Evolutionary conservation across 2,329 filamentous ascomycete genomes (phyloP).

Genomic region (Penicillium psychrosexuale): DNA sequence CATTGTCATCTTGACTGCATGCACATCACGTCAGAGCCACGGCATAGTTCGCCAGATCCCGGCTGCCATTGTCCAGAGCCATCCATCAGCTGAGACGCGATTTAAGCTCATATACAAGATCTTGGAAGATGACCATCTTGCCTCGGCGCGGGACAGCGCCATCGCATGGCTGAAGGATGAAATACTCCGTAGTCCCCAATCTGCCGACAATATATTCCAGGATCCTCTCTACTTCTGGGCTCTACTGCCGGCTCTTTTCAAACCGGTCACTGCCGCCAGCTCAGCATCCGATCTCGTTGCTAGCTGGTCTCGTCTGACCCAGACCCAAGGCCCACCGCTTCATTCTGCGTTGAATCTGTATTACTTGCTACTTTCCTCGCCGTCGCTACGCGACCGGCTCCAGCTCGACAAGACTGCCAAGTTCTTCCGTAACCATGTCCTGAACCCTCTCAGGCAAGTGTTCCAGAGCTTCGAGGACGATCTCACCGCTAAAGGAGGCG

Average conservation of each 20-base stretch:
- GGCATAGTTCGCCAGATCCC: slow-evolving; percentile 39
- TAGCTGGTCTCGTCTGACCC: slow-evolving; percentile 50
- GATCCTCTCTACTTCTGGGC: slow-evolving; percentile 37
- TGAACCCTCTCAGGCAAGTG: slow-evolving; percentile 32
- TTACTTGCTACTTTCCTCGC: slow-evolving; percentile 53
- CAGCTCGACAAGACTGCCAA: slow-evolving; percentile 42
- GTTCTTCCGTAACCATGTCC: slow-evolving; percentile 34
- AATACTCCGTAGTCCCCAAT: slow-evolving; percentile 46
- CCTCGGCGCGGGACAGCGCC: slow-evolving; percentile 56
- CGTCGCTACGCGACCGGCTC: slow-evolving; percentile 47
- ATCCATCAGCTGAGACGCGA: slow-evolving; percentile 52
- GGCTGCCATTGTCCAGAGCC: slow-evolving; percentile 46
- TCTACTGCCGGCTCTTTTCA: slow-evolving; percentile 53
- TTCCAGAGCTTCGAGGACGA: slow-evolving; percentile 35
- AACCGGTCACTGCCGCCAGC: slow-evolving; percentile 44
- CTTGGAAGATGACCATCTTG: slow-evolving; percentile 53
- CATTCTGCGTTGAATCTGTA: slow-evolving; percentile 59
- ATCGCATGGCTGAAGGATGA: slow-evolving; percentile 61
- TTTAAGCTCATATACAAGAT: slow-evolving; percentile 55
- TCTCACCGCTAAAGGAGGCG: slow-evolving; percentile 34
- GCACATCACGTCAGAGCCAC: slow-evolving; percentile 36
- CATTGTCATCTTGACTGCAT: slow-evolving; percentile 46
- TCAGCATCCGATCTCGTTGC: slow-evolving; percentile 37
- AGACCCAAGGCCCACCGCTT: slow-evolving; percentile 48
- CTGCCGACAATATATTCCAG: slow-evolving; percentile 31